Conservation (phyloP, 129 eudicot genomes). For the Arctium minus region DNA sequence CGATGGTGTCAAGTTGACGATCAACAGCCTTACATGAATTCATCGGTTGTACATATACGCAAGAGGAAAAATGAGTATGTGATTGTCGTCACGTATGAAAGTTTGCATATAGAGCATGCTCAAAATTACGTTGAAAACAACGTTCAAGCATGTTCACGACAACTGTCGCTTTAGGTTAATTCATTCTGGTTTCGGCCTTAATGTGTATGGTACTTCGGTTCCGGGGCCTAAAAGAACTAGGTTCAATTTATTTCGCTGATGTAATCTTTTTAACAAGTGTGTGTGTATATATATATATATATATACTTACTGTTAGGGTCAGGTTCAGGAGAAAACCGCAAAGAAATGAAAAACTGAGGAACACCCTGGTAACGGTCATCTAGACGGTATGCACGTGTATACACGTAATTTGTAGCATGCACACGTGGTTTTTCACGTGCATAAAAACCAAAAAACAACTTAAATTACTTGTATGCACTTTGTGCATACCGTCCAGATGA, state of each 20-base stretch:
- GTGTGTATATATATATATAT: too few relatives aligned
- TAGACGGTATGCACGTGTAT: too few relatives aligned
- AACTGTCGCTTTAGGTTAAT: not conserved
- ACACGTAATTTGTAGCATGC: too few relatives aligned
- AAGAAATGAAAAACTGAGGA: too few relatives aligned
- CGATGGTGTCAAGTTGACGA: constrained; percentile 71
- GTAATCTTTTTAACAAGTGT: too few relatives aligned
- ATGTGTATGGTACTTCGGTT: not conserved
- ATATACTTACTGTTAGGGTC: too few relatives aligned
- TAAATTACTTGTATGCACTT: too few relatives aligned
- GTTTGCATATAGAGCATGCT: not conserved
- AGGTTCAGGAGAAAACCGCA: too few relatives aligned
- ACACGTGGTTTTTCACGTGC: too few relatives aligned
- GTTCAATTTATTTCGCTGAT: not conserved
- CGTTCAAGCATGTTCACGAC: not conserved
- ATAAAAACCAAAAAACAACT: too few relatives aligned
- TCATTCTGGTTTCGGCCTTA: not conserved
- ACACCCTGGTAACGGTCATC: too few relatives aligned
- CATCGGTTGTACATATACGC: constrained; percentile 10
- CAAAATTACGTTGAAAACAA: not conserved
- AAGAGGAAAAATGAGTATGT: not conserved
- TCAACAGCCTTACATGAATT: constrained; percentile 47
- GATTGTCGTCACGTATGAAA: not conserved
- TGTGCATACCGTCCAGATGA: too few relatives aligned
- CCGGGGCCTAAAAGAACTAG: not conserved